These are phyloP conservation scores for Puccinia triticina DNA, from an alignment of 1,284 basidiomycete species.

Conservation along the genomic window DNA sequence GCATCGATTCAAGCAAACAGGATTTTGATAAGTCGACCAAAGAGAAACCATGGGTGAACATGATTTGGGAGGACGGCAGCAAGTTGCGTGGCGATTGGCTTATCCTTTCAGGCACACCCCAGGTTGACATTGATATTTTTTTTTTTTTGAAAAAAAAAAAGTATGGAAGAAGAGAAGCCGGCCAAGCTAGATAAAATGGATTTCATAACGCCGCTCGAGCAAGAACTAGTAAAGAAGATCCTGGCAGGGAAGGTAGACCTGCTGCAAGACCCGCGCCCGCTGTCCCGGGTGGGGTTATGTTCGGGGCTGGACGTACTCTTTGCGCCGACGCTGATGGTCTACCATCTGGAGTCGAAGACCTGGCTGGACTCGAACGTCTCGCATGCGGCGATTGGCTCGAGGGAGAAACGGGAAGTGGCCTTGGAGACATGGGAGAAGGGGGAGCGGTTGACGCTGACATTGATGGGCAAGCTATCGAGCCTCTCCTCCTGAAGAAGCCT, in stretches of 20 bases:
- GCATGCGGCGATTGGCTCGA: neutral
- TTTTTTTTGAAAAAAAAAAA: neutral
- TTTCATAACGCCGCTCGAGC: conserved; percentile 27
- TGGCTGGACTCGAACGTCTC: conserved; percentile 30
- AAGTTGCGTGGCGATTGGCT: conserved; percentile 22
- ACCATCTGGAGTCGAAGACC: conserved; percentile 14
- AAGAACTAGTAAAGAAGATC: neutral
- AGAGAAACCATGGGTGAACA: conserved; percentile 48
- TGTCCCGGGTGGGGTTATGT: conserved; percentile 34
- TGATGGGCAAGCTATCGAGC: conserved; percentile 15
- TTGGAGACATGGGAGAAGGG: conserved; percentile 40
- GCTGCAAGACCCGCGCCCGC: conserved; percentile 3
- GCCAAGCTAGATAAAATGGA: neutral
- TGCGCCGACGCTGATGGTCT: conserved; percentile 33
- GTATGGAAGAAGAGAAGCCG: conserved; percentile 7
- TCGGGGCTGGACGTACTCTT: conserved; percentile 22
- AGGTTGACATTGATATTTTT: neutral
- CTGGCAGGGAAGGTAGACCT: neutral
- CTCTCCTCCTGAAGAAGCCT: neutral
- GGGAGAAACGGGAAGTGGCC: conserved; percentile 17
- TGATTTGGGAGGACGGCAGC: conserved; percentile 51
- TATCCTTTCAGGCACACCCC: neutral
- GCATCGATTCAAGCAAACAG: conserved; percentile 36
- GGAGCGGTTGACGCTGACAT: conserved; percentile 3
- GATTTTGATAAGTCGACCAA: conserved; percentile 24